Evolutionary conservation across 805 yeast genomes (phyloP).

Genomic region (Nadsonia fulvescens): DNA sequence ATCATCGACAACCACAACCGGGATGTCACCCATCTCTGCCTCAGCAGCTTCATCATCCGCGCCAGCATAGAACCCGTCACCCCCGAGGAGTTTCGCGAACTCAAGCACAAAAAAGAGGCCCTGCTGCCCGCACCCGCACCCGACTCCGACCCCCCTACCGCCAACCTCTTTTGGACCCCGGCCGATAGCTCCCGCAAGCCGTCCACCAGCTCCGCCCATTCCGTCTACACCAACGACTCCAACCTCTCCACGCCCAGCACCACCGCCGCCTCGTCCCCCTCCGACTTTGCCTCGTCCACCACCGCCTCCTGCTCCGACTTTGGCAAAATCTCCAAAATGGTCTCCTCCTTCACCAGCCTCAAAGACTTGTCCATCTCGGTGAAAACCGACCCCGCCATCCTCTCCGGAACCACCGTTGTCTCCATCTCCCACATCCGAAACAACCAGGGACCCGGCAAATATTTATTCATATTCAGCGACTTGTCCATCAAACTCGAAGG

Average conservation of each 20-base stretch:
- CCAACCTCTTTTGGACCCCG: too few species aligned
- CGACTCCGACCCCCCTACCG: too few species aligned
- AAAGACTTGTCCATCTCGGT: too few species aligned
- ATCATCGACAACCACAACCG: conserved; percentile 11
- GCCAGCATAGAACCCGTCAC: too few species aligned
- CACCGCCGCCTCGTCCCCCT: too few species aligned
- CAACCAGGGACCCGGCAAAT: conserved; percentile 15
- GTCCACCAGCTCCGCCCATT: background rate
- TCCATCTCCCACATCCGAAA: conserved; percentile 12
- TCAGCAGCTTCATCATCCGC: conserved; percentile 14
- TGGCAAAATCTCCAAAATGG: conserved; percentile 1
- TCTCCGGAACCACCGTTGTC: conserved; percentile 13
- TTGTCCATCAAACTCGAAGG: conserved; percentile 20
- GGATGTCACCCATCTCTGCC: conserved; percentile 15
- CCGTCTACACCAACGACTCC: conserved; percentile 1
- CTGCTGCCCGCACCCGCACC: too few species aligned
- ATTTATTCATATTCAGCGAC: conserved; percentile 18
- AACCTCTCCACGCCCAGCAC: conserved; percentile 1
- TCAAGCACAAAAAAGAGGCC: too few species aligned
- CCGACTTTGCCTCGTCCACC: too few species aligned
- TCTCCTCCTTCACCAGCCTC: conserved; percentile 1
- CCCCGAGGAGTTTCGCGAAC: too few species aligned
- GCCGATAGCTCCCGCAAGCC: too few species aligned
- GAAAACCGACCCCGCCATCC: too few species aligned
- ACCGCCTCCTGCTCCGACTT: too few species aligned